phyloP scores from a whole-genome alignment of 1,284 basidiomycete genomes.

The Malassezia furfur region DNA sequence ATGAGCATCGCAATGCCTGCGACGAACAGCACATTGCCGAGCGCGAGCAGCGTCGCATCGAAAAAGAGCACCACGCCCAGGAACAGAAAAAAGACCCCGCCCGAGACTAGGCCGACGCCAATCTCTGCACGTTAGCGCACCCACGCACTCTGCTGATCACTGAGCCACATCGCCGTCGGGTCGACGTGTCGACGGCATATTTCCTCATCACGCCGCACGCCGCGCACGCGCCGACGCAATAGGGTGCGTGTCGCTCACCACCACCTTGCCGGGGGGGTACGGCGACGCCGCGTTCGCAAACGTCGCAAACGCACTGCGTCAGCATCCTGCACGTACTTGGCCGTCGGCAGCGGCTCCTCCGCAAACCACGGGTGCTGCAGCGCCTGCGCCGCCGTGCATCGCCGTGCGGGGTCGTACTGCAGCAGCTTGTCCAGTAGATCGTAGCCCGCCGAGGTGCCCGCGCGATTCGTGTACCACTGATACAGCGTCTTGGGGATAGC shows the following conservation, averaged over 20 bases:
- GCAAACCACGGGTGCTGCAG: conserved; percentile 61
- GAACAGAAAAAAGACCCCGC: conserved; percentile 89
- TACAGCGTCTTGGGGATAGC: conserved; percentile 58
- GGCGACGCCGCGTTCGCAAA: background rate
- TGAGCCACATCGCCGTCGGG: conserved; percentile 39
- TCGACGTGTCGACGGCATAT: background rate
- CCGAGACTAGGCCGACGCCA: conserved; percentile 84
- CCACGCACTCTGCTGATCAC: conserved; percentile 46
- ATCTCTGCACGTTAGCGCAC: conserved; percentile 33
- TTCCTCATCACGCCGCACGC: conserved; percentile 10
- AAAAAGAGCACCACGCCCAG: conserved; percentile 93
- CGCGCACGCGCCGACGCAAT: conserved; percentile 1
- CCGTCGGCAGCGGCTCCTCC: conserved; percentile 26
- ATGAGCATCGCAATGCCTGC: conserved; percentile 46
- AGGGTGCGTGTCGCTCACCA: conserved; percentile 2
- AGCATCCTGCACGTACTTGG: conserved; percentile 2
- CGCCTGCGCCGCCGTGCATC: conserved; percentile 72
- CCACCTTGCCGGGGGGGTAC: conserved; percentile 10
- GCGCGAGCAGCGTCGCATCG: conserved; percentile 87
- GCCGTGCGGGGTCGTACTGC: conserved; percentile 74
- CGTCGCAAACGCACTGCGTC: conserved; percentile 5
- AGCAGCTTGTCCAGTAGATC: conserved; percentile 36
- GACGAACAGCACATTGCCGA: conserved; percentile 62
- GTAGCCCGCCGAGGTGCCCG: conserved; percentile 48
- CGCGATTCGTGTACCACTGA: conserved; percentile 67